These are phyloP conservation scores for barley (Hordeum vulgare) DNA, from an alignment of 176 grass and related monocot species.

Conservation along the genomic window DNA sequence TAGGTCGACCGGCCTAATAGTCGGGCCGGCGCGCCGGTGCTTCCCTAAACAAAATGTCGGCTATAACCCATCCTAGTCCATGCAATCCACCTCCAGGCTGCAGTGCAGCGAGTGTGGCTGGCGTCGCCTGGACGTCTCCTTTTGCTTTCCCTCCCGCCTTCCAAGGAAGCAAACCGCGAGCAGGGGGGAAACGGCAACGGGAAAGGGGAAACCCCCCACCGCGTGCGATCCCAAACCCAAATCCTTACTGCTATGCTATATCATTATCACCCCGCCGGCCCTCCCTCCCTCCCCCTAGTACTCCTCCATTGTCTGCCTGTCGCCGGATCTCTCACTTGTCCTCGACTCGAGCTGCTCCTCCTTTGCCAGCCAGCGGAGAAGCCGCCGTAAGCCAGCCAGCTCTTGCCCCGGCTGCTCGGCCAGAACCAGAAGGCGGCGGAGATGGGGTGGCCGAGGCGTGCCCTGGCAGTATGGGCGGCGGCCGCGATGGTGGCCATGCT, in stretches of 20 bases:
- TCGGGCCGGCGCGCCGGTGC: no score
- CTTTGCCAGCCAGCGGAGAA: neutral
- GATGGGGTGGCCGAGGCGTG: neutral
- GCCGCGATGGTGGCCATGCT: neutral
- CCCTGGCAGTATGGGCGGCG: neutral
- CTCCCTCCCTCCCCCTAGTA: neutral
- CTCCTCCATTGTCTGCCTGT: neutral
- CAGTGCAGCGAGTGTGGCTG: neutral
- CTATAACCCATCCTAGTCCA: no score
- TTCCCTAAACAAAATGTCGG: no score
- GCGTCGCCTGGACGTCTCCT: neutral
- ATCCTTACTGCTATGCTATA: neutral
- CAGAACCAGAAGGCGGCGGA: no score
- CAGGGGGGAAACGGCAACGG: neutral
- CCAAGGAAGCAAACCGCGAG: neutral
- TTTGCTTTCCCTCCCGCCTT: neutral
- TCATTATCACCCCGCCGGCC: no score
- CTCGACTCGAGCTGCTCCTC: neutral
- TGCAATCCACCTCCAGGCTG: no score
- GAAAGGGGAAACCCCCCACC: neutral
- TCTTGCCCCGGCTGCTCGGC: neutral
- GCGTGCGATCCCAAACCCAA: conserved; percentile 1
- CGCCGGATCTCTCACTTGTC: neutral
- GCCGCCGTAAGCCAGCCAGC: neutral
- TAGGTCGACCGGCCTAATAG: no score